Percentiles rank a stretch among this genome's conserved stretches.
phyloP scores from a whole-genome alignment of 306 rosid species.

The Cyclanthera cordifolia region DNA sequence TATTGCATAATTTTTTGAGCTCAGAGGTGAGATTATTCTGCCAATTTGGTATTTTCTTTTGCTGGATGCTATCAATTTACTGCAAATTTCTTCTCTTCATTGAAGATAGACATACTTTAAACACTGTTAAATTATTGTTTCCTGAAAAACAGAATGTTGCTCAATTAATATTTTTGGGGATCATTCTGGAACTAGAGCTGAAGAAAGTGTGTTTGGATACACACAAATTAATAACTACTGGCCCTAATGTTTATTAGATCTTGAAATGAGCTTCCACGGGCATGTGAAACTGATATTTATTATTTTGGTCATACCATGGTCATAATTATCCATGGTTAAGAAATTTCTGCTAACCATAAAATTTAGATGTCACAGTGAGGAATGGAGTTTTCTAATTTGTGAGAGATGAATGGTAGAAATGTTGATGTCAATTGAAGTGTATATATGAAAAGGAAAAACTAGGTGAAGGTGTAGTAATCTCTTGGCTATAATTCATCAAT shows the following conservation, averaged over 20 bases:
- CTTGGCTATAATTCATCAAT: too few relatives aligned
- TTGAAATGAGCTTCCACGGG: neutral
- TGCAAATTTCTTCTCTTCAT: neutral
- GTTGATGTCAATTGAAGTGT: neutral
- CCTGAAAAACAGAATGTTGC: neutral
- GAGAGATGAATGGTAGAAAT: neutral
- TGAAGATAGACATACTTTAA: neutral
- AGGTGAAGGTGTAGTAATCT: neutral
- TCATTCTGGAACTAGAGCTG: neutral
- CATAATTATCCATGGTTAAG: neutral
- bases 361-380: neutral
- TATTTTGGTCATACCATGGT: neutral
- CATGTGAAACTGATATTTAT: neutral
- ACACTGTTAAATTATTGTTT: neutral
- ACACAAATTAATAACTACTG: neutral
- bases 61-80: neutral
- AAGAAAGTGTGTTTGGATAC: neutral
- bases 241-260: neutral
- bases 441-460: neutral
- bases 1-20: slow-evolving; percentile 82
- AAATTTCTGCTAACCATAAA: neutral
- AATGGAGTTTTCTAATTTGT: neutral
- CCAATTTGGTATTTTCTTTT: neutral
- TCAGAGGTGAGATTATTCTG: slow-evolving; percentile 39
- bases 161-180: neutral